phyloP scores from a whole-genome alignment of 225 moss, liverwort and hornwort species.

The Antitrichia curtipendula region DNA sequence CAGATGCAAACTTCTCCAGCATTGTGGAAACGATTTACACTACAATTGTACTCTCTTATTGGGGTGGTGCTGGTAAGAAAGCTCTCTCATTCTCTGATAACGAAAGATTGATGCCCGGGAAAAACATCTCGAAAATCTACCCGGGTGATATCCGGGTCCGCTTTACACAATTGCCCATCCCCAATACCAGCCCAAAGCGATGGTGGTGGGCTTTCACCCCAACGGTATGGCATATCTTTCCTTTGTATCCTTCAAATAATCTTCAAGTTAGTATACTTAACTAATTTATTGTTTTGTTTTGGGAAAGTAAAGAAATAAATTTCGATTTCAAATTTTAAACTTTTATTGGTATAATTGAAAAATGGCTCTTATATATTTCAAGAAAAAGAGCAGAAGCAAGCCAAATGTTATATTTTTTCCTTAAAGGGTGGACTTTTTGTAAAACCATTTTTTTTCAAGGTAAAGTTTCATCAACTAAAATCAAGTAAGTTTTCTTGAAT shows the following conservation, averaged over 20 bases:
- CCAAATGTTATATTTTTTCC: too few species aligned
- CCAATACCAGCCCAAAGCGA: constrained; percentile 15
- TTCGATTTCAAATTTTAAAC: not conserved
- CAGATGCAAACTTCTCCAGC: not conserved
- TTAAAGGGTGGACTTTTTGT: not conserved
- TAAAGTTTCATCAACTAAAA: not conserved
- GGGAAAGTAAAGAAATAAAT: not conserved
- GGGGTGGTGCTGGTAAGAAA: not conserved
- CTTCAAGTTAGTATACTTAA: too few species aligned
- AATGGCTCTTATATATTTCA: not conserved
- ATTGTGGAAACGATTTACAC: not conserved
- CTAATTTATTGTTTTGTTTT: not conserved
- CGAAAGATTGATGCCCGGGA: constrained; percentile 21
- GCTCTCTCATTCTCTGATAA: constrained; percentile 34
- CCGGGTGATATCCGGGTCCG: constrained; percentile 18
- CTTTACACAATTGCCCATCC: constrained; percentile 5
- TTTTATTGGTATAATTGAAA: not conserved
- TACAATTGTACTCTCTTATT: not conserved
- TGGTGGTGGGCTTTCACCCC: constrained; percentile 47
- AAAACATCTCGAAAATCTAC: constrained; percentile 25
- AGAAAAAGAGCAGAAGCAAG: not conserved
- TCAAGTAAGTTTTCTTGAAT: not conserved
- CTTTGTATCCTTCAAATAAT: not conserved
- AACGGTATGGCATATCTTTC: not conserved
- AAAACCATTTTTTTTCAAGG: not conserved